These are phyloP conservation scores for Cystofilobasidium capitatum DNA, from an alignment of 768 basidiomycete species.

Conservation along the genomic window DNA sequence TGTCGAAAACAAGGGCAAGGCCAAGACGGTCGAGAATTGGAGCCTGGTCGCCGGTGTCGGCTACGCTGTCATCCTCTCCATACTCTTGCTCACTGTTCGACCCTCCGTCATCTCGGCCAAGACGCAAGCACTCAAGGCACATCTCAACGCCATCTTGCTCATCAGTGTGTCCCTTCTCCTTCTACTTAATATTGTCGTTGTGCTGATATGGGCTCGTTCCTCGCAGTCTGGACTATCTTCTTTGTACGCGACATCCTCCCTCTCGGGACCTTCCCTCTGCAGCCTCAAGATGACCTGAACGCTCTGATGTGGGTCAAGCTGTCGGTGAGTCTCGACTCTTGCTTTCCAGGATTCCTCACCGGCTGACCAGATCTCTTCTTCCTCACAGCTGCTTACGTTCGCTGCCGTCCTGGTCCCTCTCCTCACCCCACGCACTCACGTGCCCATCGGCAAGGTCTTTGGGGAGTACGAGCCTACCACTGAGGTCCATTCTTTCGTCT, in stretches of 20 bases:
- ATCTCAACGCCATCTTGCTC: conserved; percentile 15
- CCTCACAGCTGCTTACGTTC: conserved; percentile 18
- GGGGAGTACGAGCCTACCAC: conserved; percentile 9
- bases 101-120: conserved; percentile 15
- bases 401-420: conserved; percentile 14
- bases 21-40: conserved; percentile 19
- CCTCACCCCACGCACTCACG: conserved; percentile 17
- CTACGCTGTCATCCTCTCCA: conserved; percentile 14
- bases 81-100: conserved; percentile 3
- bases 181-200: not conserved
- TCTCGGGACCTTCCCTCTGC: conserved; percentile 20
- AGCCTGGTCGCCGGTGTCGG: not conserved
- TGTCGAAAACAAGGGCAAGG: not conserved
- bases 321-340: not conserved
- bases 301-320: conserved; percentile 20
- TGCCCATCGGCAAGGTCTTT: conserved; percentile 4
- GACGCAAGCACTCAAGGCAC: conserved; percentile 19
- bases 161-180: not conserved
- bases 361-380: not conserved
- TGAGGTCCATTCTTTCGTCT: too few relatives aligned
- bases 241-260: conserved; percentile 24
- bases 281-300: conserved; percentile 8
- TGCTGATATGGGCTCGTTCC: not conserved
- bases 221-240: conserved; percentile 11
- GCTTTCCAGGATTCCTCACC: too few relatives aligned